Evolutionary conservation across 2,329 filamentous ascomycete species (phyloP).

Genomic region (Chaetothyriales sp.): DNA sequence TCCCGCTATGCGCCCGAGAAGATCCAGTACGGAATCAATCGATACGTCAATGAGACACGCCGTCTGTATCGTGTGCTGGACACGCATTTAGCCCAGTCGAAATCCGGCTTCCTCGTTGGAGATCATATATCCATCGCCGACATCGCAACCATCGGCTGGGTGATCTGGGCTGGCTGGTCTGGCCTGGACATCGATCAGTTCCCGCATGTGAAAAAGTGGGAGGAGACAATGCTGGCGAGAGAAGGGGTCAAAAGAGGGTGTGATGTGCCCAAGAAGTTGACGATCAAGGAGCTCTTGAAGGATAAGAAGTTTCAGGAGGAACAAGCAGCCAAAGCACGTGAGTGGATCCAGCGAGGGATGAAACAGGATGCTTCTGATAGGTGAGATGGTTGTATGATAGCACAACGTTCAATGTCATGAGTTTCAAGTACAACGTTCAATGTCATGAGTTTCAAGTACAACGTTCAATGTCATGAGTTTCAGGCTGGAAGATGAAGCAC

Average conservation of each 20-base stretch:
- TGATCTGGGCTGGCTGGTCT: slow-evolving; percentile 41
- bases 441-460: too few species aligned
- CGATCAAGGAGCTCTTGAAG: slow-evolving; percentile 4
- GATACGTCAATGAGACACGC: slow-evolving; percentile 72
- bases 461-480: too few species aligned
- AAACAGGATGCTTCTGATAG: slow-evolving; percentile 39
- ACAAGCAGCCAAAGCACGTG: slow-evolving; percentile 24
- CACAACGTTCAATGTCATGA: too few species aligned
- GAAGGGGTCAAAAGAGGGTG: slow-evolving; percentile 6
- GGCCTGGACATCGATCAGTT: slow-evolving; percentile 9
- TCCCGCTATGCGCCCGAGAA: slow-evolving; percentile 64
- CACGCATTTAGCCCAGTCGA: slow-evolving; percentile 44
- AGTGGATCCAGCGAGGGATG: slow-evolving; percentile 58
- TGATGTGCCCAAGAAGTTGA: slow-evolving; percentile 5
- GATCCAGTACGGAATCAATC: slow-evolving; percentile 67
- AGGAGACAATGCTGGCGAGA: slow-evolving; percentile 7
- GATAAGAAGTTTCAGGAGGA: slow-evolving; percentile 4
- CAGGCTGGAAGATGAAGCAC: too few species aligned
- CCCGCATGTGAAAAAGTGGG: slow-evolving; percentile 13
- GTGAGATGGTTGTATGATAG: too few species aligned
- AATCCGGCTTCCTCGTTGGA: slow-evolving; percentile 37
- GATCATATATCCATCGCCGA: slow-evolving; percentile 48
- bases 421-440: too few species aligned
- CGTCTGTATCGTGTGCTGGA: slow-evolving; percentile 68
- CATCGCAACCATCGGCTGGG: slow-evolving; percentile 68